Percentiles rank a stretch among this genome's conserved stretches.
Conservation (phyloP, 768 basidiomycete species). For the Infundibulicybe gibba region DNA sequence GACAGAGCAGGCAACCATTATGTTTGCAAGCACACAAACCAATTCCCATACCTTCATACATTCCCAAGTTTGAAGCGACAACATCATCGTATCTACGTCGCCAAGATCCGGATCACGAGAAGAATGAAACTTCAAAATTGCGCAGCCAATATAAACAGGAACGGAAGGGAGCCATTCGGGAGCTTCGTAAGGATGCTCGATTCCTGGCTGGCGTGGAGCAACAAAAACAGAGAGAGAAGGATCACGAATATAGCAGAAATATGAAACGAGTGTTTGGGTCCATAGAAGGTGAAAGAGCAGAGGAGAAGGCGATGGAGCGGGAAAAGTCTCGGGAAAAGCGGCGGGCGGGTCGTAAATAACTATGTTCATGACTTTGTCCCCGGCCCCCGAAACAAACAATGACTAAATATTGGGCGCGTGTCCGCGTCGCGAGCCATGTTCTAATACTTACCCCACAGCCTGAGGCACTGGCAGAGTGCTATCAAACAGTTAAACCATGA, state of each 20-base stretch:
- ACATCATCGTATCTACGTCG: slow-evolving; percentile 72
- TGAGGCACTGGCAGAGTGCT: too few relatives aligned
- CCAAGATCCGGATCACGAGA: slow-evolving; percentile 91
- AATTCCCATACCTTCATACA: slow-evolving; percentile 89
- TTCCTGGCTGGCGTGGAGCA: slow-evolving; percentile 91
- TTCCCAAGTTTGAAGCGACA: slow-evolving; percentile 86
- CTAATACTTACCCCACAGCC: too few relatives aligned
- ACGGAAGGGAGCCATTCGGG: slow-evolving; percentile 93
- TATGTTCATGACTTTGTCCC: too few relatives aligned
- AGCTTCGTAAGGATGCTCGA: slow-evolving; percentile 90
- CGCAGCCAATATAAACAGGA: slow-evolving; percentile 92
- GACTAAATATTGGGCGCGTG: too few relatives aligned
- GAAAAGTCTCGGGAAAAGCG: slow-evolving; percentile 76
- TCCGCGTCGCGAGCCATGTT: too few relatives aligned
- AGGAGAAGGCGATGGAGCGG: slow-evolving; percentile 90
- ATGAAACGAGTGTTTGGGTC: slow-evolving; percentile 82
- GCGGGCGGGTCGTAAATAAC: slow-evolving; percentile 69
- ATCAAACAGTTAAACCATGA: slow-evolving; percentile 15
- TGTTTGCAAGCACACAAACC: slow-evolving; percentile 90
- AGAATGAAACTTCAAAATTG: slow-evolving; percentile 83
- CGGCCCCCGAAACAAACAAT: too few relatives aligned
- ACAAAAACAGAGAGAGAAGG: slow-evolving; percentile 83
- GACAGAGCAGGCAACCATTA: slow-evolving; percentile 73
- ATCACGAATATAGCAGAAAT: slow-evolving; percentile 69
- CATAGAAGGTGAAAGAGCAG: slow-evolving; percentile 85